A percentile compares a stretch with the other conserved stretches of the same genome.
These are phyloP conservation scores for Trichosporon asahii DNA, from an alignment of 1,284 basidiomycete species.

Conservation along the genomic window DNA sequence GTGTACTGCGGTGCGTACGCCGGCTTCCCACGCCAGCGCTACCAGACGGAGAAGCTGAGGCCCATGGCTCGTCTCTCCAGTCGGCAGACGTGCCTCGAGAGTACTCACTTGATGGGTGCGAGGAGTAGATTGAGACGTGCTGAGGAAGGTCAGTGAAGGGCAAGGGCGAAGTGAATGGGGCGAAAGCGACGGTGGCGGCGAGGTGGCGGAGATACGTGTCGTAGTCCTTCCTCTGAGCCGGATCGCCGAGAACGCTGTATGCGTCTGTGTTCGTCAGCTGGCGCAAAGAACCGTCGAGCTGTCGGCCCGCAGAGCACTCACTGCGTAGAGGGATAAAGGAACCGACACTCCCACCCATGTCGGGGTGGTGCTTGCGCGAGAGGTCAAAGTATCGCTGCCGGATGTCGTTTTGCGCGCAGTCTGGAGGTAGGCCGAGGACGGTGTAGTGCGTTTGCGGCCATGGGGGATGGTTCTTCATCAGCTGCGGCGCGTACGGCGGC, in stretches of 20 bases:
- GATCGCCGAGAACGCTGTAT: neutral
- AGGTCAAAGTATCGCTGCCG: neutral
- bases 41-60: neutral
- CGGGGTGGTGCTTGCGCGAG: neutral
- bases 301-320: too few relatives aligned
- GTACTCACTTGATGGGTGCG: neutral
- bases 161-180: neutral
- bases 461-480: neutral
- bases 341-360: neutral
- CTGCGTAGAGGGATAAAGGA: neutral
- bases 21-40: neutral
- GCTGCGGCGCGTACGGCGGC: neutral
- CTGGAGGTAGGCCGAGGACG: neutral
- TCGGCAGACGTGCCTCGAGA: neutral
- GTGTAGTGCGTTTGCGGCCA: slow-evolving; percentile 1
- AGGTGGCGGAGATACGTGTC: neutral
- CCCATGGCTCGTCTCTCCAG: neutral
- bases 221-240: neutral
- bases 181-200: neutral
- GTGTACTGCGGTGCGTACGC: neutral
- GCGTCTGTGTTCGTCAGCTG: neutral
- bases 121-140: neutral
- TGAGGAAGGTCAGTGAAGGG: neutral
- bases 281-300: too few relatives aligned
- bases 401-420: neutral